These are phyloP conservation scores for Puccinia horiana DNA, from an alignment of 1,284 basidiomycete genomes.

Conservation along the genomic window DNA sequence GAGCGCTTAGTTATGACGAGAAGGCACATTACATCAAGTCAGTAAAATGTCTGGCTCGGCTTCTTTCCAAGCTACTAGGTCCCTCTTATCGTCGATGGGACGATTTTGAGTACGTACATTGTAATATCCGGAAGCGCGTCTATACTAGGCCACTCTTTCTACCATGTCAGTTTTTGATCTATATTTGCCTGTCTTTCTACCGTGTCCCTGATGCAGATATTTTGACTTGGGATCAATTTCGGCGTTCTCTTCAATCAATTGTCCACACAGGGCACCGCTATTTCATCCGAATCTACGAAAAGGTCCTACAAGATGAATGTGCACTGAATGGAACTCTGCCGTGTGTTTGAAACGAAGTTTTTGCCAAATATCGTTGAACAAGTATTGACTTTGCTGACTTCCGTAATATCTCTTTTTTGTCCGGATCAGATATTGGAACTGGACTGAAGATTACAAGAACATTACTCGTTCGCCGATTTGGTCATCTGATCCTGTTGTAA, in stretches of 20 bases:
- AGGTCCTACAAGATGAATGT: slow-evolving; percentile 21
- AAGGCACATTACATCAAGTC: slow-evolving; percentile 54
- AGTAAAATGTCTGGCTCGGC: slow-evolving; percentile 51
- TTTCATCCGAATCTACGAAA: slow-evolving; percentile 24
- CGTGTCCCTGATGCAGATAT: not conserved
- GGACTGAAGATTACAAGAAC: slow-evolving; percentile 31
- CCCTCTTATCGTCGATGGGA: slow-evolving; percentile 26
- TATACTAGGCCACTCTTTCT: slow-evolving; percentile 16
- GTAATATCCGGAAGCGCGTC: not conserved
- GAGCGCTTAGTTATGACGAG: slow-evolving; percentile 52
- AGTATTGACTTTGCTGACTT: not conserved
- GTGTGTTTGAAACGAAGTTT: slow-evolving; percentile 3
- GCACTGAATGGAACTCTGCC: slow-evolving; percentile 1
- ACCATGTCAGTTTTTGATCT: slow-evolving; percentile 9
- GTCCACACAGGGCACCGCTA: slow-evolving; percentile 13
- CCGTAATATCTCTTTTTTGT: too few relatives aligned
- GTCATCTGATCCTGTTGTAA: slow-evolving; percentile 36
- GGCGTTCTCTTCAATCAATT: not conserved
- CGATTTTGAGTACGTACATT: slow-evolving; percentile 42
- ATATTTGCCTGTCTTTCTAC: not conserved
- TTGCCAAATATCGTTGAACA: not conserved
- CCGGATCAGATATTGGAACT: slow-evolving; percentile 37
- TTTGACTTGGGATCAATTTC: not conserved
- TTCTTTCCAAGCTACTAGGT: slow-evolving; percentile 33
- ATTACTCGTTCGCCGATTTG: slow-evolving; percentile 20